Evolutionary conservation across 2,329 filamentous ascomycete species (phyloP).

Genomic region (Cladosporium phlei): DNA sequence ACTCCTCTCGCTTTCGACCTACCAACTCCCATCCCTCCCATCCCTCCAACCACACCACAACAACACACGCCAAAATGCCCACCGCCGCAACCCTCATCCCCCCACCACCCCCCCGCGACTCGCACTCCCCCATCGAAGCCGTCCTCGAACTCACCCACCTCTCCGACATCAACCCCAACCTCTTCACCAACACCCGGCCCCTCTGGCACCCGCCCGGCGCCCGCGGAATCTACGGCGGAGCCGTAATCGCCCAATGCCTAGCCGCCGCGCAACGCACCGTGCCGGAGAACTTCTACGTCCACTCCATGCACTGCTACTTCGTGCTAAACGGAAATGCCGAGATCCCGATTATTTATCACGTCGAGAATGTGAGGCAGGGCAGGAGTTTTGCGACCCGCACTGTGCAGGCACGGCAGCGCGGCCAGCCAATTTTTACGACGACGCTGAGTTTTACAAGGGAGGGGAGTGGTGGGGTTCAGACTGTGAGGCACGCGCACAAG

Average conservation of each 20-base stretch:
- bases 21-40: not conserved
- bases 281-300: conserved; percentile 70
- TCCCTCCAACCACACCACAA: not conserved
- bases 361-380: conserved; percentile 88
- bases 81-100: conserved; percentile 54
- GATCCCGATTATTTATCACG: conserved; percentile 88
- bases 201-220: conserved; percentile 91
- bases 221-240: conserved; percentile 88
- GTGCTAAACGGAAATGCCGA: conserved; percentile 81
- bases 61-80: not conserved
- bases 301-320: conserved; percentile 99
- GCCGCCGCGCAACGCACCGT: conserved; percentile 86
- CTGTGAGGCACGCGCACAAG: conserved; percentile 61
- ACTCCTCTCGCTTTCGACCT: not conserved
- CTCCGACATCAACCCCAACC: conserved; percentile 69
- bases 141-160: conserved; percentile 81
- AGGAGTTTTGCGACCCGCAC: conserved; percentile 86
- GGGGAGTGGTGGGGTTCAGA: conserved; percentile 52
- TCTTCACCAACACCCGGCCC: conserved; percentile 90
- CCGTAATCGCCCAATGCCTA: conserved; percentile 88
- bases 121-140: conserved; percentile 80
- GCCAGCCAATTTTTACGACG: conserved; percentile 88
- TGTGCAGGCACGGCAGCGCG: conserved; percentile 88
- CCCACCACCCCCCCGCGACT: conserved; percentile 66
- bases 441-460: conserved; percentile 82